Evolutionary conservation across 768 basidiomycete genomes (phyloP).

Genomic region (Collybia nuda): DNA sequence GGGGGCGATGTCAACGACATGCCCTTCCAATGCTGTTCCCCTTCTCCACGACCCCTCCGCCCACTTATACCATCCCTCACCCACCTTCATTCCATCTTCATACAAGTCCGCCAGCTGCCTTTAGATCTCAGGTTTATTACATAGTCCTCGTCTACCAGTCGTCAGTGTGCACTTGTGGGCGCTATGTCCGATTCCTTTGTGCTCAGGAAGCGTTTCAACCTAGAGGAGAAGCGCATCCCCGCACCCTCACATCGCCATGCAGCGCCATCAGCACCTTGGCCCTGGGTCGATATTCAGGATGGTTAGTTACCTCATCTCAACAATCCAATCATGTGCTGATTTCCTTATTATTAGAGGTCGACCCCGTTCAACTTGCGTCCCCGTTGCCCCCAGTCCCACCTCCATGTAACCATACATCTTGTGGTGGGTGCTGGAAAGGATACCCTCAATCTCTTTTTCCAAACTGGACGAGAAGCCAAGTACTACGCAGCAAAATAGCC

Average conservation of each 20-base stretch:
- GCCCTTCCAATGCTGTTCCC: no score
- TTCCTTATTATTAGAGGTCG: slow-evolving; percentile 27
- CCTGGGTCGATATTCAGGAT: slow-evolving; percentile 43
- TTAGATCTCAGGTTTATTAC: no score
- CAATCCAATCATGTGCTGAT: not conserved
- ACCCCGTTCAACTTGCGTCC: slow-evolving; percentile 28
- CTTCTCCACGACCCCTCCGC: no score
- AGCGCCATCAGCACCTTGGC: slow-evolving; percentile 47
- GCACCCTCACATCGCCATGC: slow-evolving; percentile 46
- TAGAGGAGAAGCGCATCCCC: slow-evolving; percentile 18
- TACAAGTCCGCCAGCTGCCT: no score
- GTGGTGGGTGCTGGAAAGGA: slow-evolving; percentile 36
- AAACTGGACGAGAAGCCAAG: slow-evolving; percentile 54
- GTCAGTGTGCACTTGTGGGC: not conserved
- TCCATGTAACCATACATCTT: slow-evolving; percentile 34
- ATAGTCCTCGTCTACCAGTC: not conserved
- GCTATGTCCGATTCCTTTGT: not conserved
- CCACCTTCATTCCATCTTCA: no score
- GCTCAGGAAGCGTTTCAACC: no score
- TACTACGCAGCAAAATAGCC: slow-evolving; percentile 37
- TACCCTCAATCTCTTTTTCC: slow-evolving; percentile 51
- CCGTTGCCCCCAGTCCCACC: slow-evolving; percentile 32
- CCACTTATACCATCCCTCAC: no score
- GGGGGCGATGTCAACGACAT: no score
- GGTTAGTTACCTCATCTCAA: slow-evolving; percentile 17